Evolutionary conservation across 163 green algal species (phyloP), one percentile per base, ranked within the genome.

Genomic region (Coccomyxa subellipsoidea): DNA sequence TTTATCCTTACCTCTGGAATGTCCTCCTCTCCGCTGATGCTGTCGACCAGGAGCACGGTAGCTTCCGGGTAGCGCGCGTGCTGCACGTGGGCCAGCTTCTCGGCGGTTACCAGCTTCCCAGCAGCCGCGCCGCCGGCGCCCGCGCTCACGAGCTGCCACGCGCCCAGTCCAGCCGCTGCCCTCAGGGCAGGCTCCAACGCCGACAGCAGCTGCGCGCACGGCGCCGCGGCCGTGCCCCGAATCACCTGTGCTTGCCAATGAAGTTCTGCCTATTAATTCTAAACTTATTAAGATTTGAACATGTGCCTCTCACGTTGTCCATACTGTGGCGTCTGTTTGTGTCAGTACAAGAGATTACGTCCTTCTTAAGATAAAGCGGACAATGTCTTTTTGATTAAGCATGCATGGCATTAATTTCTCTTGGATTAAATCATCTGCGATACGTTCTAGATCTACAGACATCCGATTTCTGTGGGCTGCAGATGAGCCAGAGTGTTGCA

Each of bases 91-190:
- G 90, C 83, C 75, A 99, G 91, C 35, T 86, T 83, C 12, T 88
- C 59, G 29, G 98, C 95, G 36, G 92, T 81, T 78, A 91, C 90
- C 73, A 99, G 85, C 9, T 87, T 38, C 54, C 96, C 96, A 29
- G 23, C n/a, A 10, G 86, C 90, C 10, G 84, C 85, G 54, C 75
- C n/a, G 37, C 75, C 69, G 27, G 32, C 29, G 80, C 54, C 89
- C 83, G 21, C 93, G 87, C 85, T 95, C 91, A 99, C 97, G 38
- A 99, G 88, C 87, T 98, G 94, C 96, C 96, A 99, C n/a, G 93
- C 90, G 40, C 93, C 91, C 76, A 99, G 89, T 59, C 97, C 92
- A 1, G 96, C 96, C 7, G 91, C 88, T 70, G 89, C 80, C 70
- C 96, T 86, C 78, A 99, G 87, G 40, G 79, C 82, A 0, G 95